Percentiles rank a stretch among this genome's conserved stretches.
Conservation (phyloP, 176 grass and related monocot species). For the Carex cristatella region DNA sequence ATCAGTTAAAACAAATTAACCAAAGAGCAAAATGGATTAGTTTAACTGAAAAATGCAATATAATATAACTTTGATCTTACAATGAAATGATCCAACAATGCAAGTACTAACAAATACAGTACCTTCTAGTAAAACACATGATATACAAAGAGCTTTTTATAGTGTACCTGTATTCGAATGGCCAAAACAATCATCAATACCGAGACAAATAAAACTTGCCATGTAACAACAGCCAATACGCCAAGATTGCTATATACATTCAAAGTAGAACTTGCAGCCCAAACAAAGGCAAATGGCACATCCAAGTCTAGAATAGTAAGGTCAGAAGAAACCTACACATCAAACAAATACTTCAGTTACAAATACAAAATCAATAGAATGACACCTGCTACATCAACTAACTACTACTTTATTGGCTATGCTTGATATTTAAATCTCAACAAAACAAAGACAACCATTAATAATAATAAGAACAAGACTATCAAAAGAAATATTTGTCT, state of each 20-base stretch:
- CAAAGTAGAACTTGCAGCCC: slow-evolving; percentile 41
- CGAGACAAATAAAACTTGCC: slow-evolving; percentile 80
- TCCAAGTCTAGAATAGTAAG: slow-evolving; percentile 87
- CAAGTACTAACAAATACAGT: background rate
- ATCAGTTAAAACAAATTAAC: background rate
- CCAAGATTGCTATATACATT: slow-evolving; percentile 75
- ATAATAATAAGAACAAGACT: background rate
- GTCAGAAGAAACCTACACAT: slow-evolving; percentile 74
- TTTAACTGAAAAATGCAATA: background rate
- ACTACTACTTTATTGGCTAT: background rate
- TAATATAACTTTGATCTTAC: background rate
- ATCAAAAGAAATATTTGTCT: slow-evolving; percentile 28
- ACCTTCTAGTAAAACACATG: background rate
- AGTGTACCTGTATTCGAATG: slow-evolving; percentile 63
- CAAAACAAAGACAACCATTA: background rate
- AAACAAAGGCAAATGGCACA: slow-evolving; percentile 63
- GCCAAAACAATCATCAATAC: slow-evolving; percentile 57
- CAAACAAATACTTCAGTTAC: background rate
- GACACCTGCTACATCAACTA: background rate
- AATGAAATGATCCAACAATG: background rate
- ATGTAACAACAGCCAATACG: slow-evolving; percentile 77
- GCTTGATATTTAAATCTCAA: background rate
- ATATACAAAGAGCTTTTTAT: background rate
- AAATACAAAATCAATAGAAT: background rate
- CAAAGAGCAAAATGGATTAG: background rate